Evolutionary conservation across 2,329 filamentous ascomycete species (phyloP), one percentile per base, ranked within the genome.

Genomic region (Sarocladiaceae sp.): DNA sequence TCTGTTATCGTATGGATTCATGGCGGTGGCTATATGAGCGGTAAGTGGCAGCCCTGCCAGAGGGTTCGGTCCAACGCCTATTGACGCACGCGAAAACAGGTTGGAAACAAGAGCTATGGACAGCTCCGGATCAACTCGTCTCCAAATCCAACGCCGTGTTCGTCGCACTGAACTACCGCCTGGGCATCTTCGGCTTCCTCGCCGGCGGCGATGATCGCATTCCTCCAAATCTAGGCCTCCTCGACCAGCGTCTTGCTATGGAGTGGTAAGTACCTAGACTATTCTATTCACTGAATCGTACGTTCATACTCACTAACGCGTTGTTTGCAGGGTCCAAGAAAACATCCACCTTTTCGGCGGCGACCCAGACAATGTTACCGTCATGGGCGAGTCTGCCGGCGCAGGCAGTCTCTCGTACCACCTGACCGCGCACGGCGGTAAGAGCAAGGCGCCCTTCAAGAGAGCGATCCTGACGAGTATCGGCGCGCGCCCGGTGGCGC

Each of bases 351-450:
- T 60, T 5, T 78, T 79, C 47, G 73, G 74, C 3, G 73, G 74
- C 7, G 66, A 78, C 44, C 62, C 65, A 1, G 50, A 50, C 3
- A 65, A 69, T 9, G 67, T 79, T 1, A 75, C 72, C 0, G 67
- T 76, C 21, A 64, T 65, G 52, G 74, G 76, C 0, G 68, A 76
- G 51, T 71, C 66, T 7, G 72, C 75, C 1, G 75, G 76, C 2
- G 76, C 62, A 1, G 73, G 72, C 1, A 62, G 60, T 10, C 69
- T 74, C 3, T 65, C 73, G 45, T 62, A 69, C n/a, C 67, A 71
- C 40, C 60, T 70, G 2, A 69, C 74, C 27, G 72, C 68, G 1
- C 61, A 65, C 6, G 61, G 63, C 3, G 64, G 66, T 12, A 62
- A 59, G 1, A 57, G 61, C 3, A 62, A 65, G 39, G 49, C 55